Evolutionary conservation across 345 rosid species (phyloP).

Genomic region (Euphorbia tirucalli): DNA sequence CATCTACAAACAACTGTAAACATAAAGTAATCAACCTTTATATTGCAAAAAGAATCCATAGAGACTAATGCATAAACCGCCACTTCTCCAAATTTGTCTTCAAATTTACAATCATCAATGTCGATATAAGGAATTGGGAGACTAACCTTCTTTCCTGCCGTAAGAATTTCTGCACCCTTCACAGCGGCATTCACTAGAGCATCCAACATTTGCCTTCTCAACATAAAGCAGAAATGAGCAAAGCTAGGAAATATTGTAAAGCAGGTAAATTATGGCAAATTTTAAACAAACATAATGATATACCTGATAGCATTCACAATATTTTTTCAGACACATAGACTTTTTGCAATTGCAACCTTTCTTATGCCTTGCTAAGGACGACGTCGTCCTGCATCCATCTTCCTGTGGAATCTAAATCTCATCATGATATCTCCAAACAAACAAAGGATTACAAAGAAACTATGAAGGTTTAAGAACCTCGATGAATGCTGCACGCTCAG

Average conservation of each 20-base stretch:
- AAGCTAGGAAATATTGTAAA: slow-evolving; percentile 8
- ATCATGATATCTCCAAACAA: slow-evolving; percentile 10
- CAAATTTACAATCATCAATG: not conserved
- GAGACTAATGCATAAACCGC: not conserved
- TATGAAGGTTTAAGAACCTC: slow-evolving; percentile 21
- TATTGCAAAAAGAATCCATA: not conserved
- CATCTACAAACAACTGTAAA: not conserved
- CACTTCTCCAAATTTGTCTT: not conserved
- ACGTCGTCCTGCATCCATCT: slow-evolving; percentile 32
- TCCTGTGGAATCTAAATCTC: slow-evolving; percentile 34
- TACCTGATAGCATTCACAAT: slow-evolving; percentile 78
- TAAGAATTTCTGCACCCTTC: slow-evolving; percentile 59
- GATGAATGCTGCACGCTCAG: slow-evolving; percentile 22
- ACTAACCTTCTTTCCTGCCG: slow-evolving; percentile 57
- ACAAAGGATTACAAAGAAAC: not conserved
- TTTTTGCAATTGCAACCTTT: slow-evolving; percentile 69
- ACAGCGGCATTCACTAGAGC: slow-evolving; percentile 65
- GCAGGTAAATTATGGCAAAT: not conserved
- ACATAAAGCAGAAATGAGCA: slow-evolving; percentile 11
- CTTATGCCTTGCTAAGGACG: slow-evolving; percentile 55
- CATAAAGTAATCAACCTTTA: not conserved
- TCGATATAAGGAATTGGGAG: not conserved
- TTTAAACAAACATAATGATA: slow-evolving; percentile 1
- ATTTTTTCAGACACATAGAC: slow-evolving; percentile 63
- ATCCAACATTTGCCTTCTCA: slow-evolving; percentile 52